Percentiles rank a stretch among this genome's conserved stretches.
Evolutionary conservation across 176 grass and related monocot genomes (phyloP).

Genomic region (Bonia amplexicaulis): DNA sequence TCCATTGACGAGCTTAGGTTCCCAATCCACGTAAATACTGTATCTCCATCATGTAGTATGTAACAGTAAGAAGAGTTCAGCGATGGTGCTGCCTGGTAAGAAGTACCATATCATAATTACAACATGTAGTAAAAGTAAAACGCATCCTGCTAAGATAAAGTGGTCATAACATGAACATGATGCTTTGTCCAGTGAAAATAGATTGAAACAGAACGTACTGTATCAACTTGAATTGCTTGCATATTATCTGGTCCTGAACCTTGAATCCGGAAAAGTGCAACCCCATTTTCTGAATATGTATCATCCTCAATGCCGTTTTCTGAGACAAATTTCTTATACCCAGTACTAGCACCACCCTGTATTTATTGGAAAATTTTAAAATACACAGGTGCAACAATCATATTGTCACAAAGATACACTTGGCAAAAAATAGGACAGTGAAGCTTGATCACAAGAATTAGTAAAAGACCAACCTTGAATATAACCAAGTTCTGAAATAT

Average conservation of each 20-base stretch:
- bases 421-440: background rate
- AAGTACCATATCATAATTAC: conserved; percentile 21
- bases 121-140: conserved; percentile 1
- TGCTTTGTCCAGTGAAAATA: conserved; percentile 19
- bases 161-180: conserved; percentile 13
- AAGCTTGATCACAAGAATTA: conserved; percentile 7
- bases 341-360: conserved; percentile 88
- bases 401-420: background rate
- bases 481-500: conserved; percentile 95
- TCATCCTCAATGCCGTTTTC: conserved; percentile 62
- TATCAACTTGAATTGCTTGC: conserved; percentile 99
- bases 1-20: conserved; percentile 80
- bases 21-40: conserved; percentile 90
- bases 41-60: conserved; percentile 86
- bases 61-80: conserved; percentile 97
- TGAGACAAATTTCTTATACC: conserved; percentile 74
- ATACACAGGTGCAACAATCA: conserved; percentile 3
- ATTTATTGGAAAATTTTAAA: conserved; percentile 11
- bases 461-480: conserved; percentile 63
- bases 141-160: background rate
- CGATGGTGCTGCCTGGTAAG: conserved; percentile 75
- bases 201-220: conserved; percentile 42
- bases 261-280: conserved; percentile 88
- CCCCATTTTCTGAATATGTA: conserved; percentile 84
- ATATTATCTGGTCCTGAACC: conserved; percentile 99